Conservation (phyloP, 129 eudicot genomes). For the Saposhnikovia divaricata region DNA sequence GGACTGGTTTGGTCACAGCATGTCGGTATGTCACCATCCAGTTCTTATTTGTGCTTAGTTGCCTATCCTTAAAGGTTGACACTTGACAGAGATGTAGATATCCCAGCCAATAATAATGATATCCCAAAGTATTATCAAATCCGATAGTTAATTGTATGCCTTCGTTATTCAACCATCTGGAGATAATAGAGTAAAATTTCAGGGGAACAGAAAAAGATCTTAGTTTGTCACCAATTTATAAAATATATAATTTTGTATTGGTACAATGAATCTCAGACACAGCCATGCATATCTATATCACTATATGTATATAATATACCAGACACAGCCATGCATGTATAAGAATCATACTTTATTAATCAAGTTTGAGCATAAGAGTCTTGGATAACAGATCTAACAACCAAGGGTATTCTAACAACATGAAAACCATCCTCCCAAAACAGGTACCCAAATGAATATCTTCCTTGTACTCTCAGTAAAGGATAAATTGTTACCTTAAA, state of each 20-base stretch:
- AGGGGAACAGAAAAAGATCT: neutral
- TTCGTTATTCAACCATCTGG: too few species aligned
- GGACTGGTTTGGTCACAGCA: neutral
- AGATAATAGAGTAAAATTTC: too few species aligned
- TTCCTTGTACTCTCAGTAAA: constrained; percentile 27
- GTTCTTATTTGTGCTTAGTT: neutral
- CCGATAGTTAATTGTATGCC: too few species aligned
- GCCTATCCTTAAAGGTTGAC: neutral
- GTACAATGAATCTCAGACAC: neutral
- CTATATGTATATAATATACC: neutral
- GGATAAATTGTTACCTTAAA: constrained; percentile 34
- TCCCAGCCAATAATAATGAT: neutral
- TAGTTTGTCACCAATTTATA: neutral
- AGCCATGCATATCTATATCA: neutral
- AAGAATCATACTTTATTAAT: neutral
- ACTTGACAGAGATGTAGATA: neutral
- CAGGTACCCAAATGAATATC: constrained; percentile 41
- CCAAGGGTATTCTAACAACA: constrained; percentile 38
- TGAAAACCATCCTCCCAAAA: constrained; percentile 46
- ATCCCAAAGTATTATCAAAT: neutral
- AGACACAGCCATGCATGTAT: neutral
- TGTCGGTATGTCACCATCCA: neutral
- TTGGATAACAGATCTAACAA: constrained; percentile 28
- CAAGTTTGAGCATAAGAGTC: constrained; percentile 23
- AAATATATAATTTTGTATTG: too few species aligned